Evolutionary conservation across 1,139 yeast genomes (phyloP).

Genomic region (Geotrichum klebahnii): DNA sequence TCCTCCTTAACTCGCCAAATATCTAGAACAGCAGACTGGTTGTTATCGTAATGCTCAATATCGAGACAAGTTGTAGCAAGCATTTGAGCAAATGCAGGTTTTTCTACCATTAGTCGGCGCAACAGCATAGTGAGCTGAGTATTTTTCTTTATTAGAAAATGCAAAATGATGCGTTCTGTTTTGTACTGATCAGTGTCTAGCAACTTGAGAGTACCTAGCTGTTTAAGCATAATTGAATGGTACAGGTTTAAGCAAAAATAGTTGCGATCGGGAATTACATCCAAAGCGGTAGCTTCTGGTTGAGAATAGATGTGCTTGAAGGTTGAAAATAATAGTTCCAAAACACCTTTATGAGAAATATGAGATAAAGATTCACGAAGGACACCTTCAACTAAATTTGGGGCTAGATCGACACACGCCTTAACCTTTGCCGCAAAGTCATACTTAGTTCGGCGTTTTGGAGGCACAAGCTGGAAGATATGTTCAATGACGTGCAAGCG

Average conservation of each 20-base stretch:
- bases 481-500: slow-evolving; percentile 7
- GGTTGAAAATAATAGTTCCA: slow-evolving; percentile 18
- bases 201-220: slow-evolving; percentile 33
- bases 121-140: slow-evolving; percentile 8
- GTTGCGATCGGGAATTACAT: slow-evolving; percentile 5
- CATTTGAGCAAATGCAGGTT: slow-evolving; percentile 19
- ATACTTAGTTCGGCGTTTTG: slow-evolving; percentile 14
- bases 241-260: slow-evolving; percentile 14
- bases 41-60: slow-evolving; percentile 17
- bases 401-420: slow-evolving; percentile 11
- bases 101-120: slow-evolving; percentile 13
- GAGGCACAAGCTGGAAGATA: slow-evolving; percentile 6
- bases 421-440: slow-evolving; percentile 18
- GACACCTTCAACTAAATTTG: slow-evolving; percentile 7
- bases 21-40: slow-evolving; percentile 16
- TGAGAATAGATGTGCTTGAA: slow-evolving; percentile 10
- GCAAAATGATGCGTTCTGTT: slow-evolving; percentile 23
- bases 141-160: slow-evolving; percentile 6
- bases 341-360: slow-evolving; percentile 12
- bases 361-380: slow-evolving; percentile 11
- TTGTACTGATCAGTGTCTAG: slow-evolving; percentile 19
- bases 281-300: background rate
- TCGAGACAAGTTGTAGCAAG: slow-evolving; percentile 27
- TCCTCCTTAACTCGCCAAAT: slow-evolving; percentile 25
- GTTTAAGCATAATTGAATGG: slow-evolving; percentile 18